phyloP scores from a whole-genome alignment of 345 rosid genomes.

The Angophora floribunda region DNA sequence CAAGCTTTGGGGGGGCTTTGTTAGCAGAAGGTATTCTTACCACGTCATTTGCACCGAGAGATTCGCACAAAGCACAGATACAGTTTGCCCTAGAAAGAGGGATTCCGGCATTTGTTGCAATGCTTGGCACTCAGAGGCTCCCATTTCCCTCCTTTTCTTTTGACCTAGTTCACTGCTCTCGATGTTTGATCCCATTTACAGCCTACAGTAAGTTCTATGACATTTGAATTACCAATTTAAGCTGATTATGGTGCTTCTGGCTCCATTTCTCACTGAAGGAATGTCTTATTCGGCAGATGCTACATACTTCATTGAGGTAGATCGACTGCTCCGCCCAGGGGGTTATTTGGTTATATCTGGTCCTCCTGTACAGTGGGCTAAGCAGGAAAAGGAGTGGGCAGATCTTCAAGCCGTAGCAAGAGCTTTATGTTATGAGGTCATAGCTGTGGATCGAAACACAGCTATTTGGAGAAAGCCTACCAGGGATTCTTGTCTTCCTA shows the following conservation, averaged over 20 bases:
- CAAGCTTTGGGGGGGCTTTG: conserved; percentile 92
- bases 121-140: conserved; percentile 98
- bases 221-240: neutral
- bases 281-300: conserved; percentile 57
- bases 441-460: conserved; percentile 87
- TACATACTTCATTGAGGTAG: conserved; percentile 88
- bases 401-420: conserved; percentile 95
- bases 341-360: conserved; percentile 96
- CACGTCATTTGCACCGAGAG: conserved; percentile 93
- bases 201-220: conserved; percentile 73
- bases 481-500: conserved; percentile 64
- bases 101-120: conserved; percentile 93
- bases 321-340: conserved; percentile 83
- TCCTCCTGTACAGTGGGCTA: conserved; percentile 98
- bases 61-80: conserved; percentile 95
- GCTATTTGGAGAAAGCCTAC: conserved; percentile 91
- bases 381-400: conserved; percentile 98
- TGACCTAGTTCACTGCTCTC: conserved; percentile 85
- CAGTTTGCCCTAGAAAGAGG: conserved; percentile 98
- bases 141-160: conserved; percentile 90
- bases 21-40: conserved; percentile 63
- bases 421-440: conserved; percentile 79
- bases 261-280: conserved; percentile 4
- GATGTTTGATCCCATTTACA: conserved; percentile 91
- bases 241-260: neutral